Evolutionary conservation across 306 rosid species (phyloP).

Genomic region (Quercus mongolica): DNA sequence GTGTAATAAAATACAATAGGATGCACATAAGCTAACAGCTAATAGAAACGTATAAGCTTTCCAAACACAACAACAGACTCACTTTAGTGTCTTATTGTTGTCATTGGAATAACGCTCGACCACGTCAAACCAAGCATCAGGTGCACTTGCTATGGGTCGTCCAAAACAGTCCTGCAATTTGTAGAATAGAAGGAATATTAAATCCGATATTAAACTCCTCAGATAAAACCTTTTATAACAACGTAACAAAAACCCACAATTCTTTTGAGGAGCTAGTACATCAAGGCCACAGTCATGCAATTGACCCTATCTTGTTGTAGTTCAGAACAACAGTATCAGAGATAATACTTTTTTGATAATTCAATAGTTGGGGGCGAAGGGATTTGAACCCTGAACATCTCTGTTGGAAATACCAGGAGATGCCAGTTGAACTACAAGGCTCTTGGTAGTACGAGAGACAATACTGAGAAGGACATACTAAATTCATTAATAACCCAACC

Average conservation of each 20-base stretch:
- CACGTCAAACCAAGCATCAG: conserved; percentile 97
- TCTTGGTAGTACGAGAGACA: too few relatives aligned
- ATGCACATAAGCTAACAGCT: neutral
- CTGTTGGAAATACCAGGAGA: too few relatives aligned
- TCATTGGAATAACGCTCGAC: conserved; percentile 93
- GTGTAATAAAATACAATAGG: neutral
- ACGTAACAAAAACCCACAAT: neutral
- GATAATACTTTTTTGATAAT: too few relatives aligned
- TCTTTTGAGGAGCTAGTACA: neutral
- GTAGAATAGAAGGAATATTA: neutral
- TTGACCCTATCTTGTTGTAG: too few relatives aligned
- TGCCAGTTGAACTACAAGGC: too few relatives aligned
- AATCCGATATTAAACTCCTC: neutral
- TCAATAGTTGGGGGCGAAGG: too few relatives aligned
- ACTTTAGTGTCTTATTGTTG: conserved; percentile 84
- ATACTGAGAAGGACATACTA: neutral
- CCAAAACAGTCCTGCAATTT: conserved; percentile 82
- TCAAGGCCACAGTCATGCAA: too few relatives aligned
- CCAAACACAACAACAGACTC: neutral
- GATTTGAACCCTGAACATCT: too few relatives aligned
- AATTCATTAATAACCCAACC: neutral
- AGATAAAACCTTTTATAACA: neutral
- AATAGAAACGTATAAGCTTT: conserved; percentile 1
- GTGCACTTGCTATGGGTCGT: conserved; percentile 90
- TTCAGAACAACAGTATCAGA: too few relatives aligned